These are phyloP conservation scores for Backusella luteola DNA, from an alignment of 192 early-diverging fungal genomes.

Conservation along the genomic window DNA sequence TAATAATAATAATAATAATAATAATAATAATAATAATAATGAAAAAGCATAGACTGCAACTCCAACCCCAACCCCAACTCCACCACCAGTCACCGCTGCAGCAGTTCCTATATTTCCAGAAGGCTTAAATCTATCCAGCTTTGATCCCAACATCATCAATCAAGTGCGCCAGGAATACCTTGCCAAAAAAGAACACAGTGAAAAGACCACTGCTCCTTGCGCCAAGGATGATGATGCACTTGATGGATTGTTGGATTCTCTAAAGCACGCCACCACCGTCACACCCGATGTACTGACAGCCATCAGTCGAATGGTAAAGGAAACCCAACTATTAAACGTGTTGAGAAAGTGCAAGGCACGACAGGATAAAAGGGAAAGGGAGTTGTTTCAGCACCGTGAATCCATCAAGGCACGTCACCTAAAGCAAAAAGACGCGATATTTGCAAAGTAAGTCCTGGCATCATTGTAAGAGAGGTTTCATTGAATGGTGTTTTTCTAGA, in stretches of 20 bases:
- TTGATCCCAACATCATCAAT: slow-evolving; percentile 16
- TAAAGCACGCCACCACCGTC: slow-evolving; percentile 15
- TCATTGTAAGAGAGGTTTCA: no score
- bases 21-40: neutral
- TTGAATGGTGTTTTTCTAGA: neutral
- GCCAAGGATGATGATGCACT: neutral
- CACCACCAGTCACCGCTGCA: neutral
- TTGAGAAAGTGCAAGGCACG: slow-evolving; percentile 10
- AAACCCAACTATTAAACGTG: slow-evolving; percentile 11
- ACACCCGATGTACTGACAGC: slow-evolving; percentile 22
- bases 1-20: no score
- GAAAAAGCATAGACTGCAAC: neutral
- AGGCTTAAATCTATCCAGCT: slow-evolving; percentile 18
- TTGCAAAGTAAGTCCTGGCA: slow-evolving; percentile 6
- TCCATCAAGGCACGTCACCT: neutral
- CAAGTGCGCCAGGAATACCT: slow-evolving; percentile 27
- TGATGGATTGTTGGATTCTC: neutral
- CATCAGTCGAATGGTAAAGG: slow-evolving; percentile 17
- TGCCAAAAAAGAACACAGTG: neutral
- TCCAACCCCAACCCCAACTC: neutral
- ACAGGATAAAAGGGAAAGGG: slow-evolving; percentile 24
- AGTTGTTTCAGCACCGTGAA: slow-evolving; percentile 17
- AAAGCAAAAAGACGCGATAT: slow-evolving; percentile 12
- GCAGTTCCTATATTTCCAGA: neutral
- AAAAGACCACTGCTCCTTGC: neutral